Evolutionary conservation across 495 filamentous ascomycete species (phyloP).

Genomic region (Aspergillus bridgeri): DNA sequence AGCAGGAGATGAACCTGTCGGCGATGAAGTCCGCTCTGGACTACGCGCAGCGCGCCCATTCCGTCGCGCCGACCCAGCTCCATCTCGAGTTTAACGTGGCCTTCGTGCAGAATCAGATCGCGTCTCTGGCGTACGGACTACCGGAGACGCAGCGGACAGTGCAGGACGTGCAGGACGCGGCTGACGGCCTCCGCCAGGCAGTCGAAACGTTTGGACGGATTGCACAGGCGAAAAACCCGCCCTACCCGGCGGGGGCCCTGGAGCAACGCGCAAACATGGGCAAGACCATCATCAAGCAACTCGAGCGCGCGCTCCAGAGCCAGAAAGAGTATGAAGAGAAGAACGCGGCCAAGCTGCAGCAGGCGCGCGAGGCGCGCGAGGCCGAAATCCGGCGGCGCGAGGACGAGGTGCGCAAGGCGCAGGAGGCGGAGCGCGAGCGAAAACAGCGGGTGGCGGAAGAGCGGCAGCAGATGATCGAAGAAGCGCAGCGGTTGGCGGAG

Average conservation of each 20-base stretch:
- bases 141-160: conserved; percentile 72
- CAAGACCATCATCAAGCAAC: conserved; percentile 85
- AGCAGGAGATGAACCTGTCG: conserved; percentile 69
- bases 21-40: conserved; percentile 86
- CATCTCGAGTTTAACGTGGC: conserved; percentile 97
- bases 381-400: conserved; percentile 71
- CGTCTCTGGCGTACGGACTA: conserved; percentile 71
- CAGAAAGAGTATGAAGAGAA: conserved; percentile 92
- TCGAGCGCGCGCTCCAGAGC: conserved; percentile 75
- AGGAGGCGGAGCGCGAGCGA: conserved; percentile 63
- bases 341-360: conserved; percentile 77
- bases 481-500: conserved; percentile 67
- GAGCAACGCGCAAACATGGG: conserved; percentile 97
- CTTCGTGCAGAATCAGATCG: conserved; percentile 92
- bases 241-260: conserved; percentile 84
- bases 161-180: conserved; percentile 72
- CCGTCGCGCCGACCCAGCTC: conserved; percentile 73
- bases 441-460: conserved; percentile 79
- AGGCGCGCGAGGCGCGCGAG: conserved; percentile 72
- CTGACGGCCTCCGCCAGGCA: conserved; percentile 81
- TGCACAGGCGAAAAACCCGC: conserved; percentile 76
- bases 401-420: conserved; percentile 61
- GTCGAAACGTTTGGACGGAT: conserved; percentile 80
- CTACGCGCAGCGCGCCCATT: conserved; percentile 80
- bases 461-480: conserved; percentile 70